Evolutionary conservation across 495 filamentous ascomycete species (phyloP).

Genomic region (Arthonia radiata): DNA sequence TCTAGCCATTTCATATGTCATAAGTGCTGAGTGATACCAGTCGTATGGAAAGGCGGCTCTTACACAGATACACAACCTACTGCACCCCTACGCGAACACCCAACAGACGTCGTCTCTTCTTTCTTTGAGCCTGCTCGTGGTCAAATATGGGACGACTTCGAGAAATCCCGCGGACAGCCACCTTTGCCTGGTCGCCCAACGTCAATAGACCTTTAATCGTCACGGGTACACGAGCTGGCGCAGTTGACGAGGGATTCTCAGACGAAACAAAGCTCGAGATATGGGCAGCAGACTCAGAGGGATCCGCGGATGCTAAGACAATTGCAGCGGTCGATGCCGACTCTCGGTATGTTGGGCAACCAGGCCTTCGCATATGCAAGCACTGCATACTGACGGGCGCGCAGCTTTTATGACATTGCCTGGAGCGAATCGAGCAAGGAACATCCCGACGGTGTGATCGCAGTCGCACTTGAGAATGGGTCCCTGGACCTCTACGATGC

Average conservation of each 20-base stretch:
- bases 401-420: conserved; percentile 86
- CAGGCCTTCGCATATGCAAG: no score
- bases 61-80: no score
- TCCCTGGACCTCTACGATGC: conserved; percentile 92
- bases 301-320: no score
- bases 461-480: conserved; percentile 86
- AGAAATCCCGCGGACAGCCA: conserved; percentile 86
- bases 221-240: conserved; percentile 86
- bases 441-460: conserved; percentile 62
- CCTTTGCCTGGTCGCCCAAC: conserved; percentile 86
- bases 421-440: conserved; percentile 65
- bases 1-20: no score
- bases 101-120: conserved; percentile 6
- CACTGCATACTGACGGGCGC: conserved; percentile 1
- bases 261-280: conserved; percentile 91
- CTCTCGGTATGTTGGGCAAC: no score
- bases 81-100: no score
- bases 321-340: conserved; percentile 64
- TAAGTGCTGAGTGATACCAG: no score
- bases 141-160: conserved; percentile 73
- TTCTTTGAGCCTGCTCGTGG: conserved; percentile 8
- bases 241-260: conserved; percentile 91
- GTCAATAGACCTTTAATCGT: conserved; percentile 53
- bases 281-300: no score
- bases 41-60: no score